Evolutionary conservation across 1,284 basidiomycete species (phyloP), one percentile per base, ranked within the genome.

Genomic region (Hypsizygus ulmarius): DNA sequence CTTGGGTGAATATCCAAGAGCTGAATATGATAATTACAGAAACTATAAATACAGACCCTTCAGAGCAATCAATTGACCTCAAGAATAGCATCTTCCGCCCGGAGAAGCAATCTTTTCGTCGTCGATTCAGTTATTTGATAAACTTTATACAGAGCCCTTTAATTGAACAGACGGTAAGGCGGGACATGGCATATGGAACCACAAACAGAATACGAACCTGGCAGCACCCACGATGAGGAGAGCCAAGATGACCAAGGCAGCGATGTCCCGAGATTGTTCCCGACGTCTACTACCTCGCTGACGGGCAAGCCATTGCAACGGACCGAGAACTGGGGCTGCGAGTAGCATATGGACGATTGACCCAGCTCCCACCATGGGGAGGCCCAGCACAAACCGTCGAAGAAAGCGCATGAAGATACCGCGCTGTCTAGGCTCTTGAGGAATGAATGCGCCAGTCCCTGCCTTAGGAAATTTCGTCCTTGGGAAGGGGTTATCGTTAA

Each of bases 1-100:
- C 19, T 21, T 33, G 29, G n/a, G n/a, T n/a, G n/a, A n/a, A n/a
- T n/a, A 39, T 44, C 37, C 27, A 12, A 14, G 47, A 34, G n/a
- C 40, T 33, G 37, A 48, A 55, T 47, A 52, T 47, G 14, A 49
- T 30, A 53, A 39, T 37, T 51, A 35, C 45, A 44, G 29, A 12
- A 35, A 34, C n/a, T 33, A 49, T 47, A 41, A 21, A 50, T 30
- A 37, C 28, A 27, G 30, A 40, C 16, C 12, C 39, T 21, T 28
- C 28, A 47, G 40, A 38, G 9, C 25, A 39, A 39, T 69, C 59
- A 77, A 50, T 75, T 75, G 28, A 90, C 88, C 64, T 91, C 88
- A 35, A 90, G 68, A 49, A 91, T 90, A 1, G 81, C 82, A 63
- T 87, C 84, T 61, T 91, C 87, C 4, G 87, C 85, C 30, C 83